Evolutionary conservation across 169 alveolate genomes (phyloP).

Genomic region (Plasmodium vivax): DNA sequence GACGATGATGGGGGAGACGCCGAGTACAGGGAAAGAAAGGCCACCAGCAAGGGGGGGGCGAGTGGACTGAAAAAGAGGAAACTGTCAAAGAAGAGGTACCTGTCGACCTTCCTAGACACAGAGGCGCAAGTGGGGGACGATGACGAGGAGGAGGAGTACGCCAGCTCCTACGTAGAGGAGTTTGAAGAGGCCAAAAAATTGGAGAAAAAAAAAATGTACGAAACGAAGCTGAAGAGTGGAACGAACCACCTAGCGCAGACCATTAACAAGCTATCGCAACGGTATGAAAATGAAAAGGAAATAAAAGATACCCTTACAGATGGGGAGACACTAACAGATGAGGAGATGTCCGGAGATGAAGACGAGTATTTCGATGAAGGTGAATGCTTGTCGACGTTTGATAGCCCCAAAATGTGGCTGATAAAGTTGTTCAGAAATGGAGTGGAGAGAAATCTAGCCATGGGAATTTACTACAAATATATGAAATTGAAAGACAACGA

Average conservation of each 20-base stretch:
- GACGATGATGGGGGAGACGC: not conserved
- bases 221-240: conserved; percentile 81
- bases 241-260: conserved; percentile 88
- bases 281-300: conserved; percentile 86
- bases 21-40: not conserved
- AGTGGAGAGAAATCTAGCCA: conserved; percentile 82
- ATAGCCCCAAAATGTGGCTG: conserved; percentile 89
- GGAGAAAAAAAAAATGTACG: conserved; percentile 81
- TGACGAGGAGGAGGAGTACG: conserved; percentile 88
- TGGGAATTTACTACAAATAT: conserved; percentile 84
- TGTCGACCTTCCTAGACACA: conserved; percentile 88
- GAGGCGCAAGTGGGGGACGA: conserved; percentile 88
- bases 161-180: conserved; percentile 86
- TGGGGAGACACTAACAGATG: conserved; percentile 80
- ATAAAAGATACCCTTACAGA: conserved; percentile 80
- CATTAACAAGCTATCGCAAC: conserved; percentile 85
- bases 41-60: not conserved
- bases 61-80: conserved; percentile 14
- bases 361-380: conserved; percentile 44
- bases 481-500: conserved; percentile 82
- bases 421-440: conserved; percentile 82
- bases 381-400: conserved; percentile 60
- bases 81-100: conserved; percentile 62
- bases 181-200: conserved; percentile 83
- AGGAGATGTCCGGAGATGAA: conserved; percentile 61